Evolutionary conservation across 805 yeast species (phyloP).

Genomic region (Sugiyamaella marilandica): DNA sequence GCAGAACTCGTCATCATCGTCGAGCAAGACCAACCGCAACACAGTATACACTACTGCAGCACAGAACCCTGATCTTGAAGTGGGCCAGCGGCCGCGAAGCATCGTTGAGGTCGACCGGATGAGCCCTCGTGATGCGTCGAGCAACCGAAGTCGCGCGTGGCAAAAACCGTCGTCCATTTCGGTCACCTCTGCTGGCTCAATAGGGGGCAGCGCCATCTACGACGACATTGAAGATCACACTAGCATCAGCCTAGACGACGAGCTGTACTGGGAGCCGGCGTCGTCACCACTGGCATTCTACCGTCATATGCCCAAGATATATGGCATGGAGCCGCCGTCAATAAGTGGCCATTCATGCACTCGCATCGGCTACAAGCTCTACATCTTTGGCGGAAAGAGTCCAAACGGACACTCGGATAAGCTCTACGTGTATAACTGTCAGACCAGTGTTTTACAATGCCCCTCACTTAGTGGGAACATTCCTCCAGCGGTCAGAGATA

Average conservation of each 20-base stretch:
- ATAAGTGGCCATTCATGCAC: conserved; percentile 22
- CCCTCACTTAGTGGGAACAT: conserved; percentile 13
- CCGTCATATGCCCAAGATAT: conserved; percentile 22
- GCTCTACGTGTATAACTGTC: conserved; percentile 21
- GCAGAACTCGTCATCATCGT: background rate
- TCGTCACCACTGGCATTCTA: conserved; percentile 19
- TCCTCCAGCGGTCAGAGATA: conserved; percentile 16
- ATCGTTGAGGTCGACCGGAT: background rate
- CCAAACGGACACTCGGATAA: conserved; percentile 14
- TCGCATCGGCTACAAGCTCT: conserved; percentile 16
- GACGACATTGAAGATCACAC: background rate
- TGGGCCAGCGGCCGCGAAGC: background rate
- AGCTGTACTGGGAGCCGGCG: conserved; percentile 8
- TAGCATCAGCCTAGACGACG: conserved; percentile 4
- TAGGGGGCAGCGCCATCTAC: conserved; percentile 1
- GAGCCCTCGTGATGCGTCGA: background rate
- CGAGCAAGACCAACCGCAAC: background rate
- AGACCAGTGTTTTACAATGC: conserved; percentile 13
- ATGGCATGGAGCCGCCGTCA: conserved; percentile 24
- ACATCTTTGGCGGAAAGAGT: conserved; percentile 23
- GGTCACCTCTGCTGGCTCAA: background rate
- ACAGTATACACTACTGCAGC: background rate
- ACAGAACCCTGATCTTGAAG: background rate
- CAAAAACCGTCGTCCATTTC: conserved; percentile 2
- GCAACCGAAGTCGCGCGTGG: background rate